Conservation (phyloP, 352 stramenopile genomes). For the Phytophthora brassicae region DNA sequence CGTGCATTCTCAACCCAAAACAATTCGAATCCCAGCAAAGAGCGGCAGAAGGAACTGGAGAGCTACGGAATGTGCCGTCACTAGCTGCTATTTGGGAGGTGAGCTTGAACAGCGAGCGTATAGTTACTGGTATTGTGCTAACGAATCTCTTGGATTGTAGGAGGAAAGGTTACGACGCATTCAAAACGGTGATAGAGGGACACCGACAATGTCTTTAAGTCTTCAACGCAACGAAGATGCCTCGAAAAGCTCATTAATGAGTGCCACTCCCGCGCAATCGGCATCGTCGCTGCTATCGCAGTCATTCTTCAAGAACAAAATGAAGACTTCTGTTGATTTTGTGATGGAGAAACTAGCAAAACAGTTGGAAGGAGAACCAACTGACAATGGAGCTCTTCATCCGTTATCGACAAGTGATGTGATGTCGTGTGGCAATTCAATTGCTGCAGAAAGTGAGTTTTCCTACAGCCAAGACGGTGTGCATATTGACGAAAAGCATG, state of each 20-base stretch:
- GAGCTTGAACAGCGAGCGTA: background rate
- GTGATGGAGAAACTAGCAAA: conserved; percentile 55
- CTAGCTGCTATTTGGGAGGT: conserved; percentile 85
- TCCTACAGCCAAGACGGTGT: conserved; percentile 54
- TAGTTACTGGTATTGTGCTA: background rate
- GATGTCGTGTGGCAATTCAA: conserved; percentile 44
- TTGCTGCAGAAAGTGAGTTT: conserved; percentile 47
- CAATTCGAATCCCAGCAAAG: conserved; percentile 48
- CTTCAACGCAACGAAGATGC: conserved; percentile 43
- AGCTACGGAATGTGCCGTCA: conserved; percentile 73
- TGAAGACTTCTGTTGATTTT: conserved; percentile 60
- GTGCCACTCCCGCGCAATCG: conserved; percentile 36
- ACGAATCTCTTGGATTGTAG: conserved; percentile 31
- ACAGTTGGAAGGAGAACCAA: conserved; percentile 13
- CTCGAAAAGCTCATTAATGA: conserved; percentile 15
- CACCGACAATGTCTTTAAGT: conserved; percentile 54
- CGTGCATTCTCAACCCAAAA: conserved; percentile 69
- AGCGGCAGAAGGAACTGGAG: conserved; percentile 36
- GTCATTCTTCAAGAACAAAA: conserved; percentile 81
- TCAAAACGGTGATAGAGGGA: conserved; percentile 50
- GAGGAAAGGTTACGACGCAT: conserved; percentile 65
- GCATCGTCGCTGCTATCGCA: conserved; percentile 69
- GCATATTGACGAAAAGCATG: background rate
- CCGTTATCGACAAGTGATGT: conserved; percentile 23
- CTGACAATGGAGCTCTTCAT: conserved; percentile 1